These are phyloP conservation scores for Amylocystis lapponica DNA, from an alignment of 768 basidiomycete species.

Conservation along the genomic window DNA sequence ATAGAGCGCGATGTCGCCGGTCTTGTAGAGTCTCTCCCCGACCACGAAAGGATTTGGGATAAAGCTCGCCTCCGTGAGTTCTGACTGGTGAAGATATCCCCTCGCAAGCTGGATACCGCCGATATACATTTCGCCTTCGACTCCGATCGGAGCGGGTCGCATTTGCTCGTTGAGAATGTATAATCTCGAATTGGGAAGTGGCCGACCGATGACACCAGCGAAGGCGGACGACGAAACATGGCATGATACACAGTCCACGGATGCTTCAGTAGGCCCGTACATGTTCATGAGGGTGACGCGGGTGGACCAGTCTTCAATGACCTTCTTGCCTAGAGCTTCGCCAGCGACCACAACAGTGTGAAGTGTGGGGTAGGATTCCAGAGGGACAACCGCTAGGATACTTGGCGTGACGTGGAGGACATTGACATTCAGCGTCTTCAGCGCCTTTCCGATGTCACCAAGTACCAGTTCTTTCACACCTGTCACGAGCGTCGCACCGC, in stretches of 20 bases:
- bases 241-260: slow-evolving; percentile 25
- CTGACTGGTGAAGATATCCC: slow-evolving; percentile 22
- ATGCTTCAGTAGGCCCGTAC: slow-evolving; percentile 30
- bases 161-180: slow-evolving; percentile 15
- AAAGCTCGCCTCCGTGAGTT: slow-evolving; percentile 24
- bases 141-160: slow-evolving; percentile 19
- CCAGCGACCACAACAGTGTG: slow-evolving; percentile 23
- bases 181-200: slow-evolving; percentile 23
- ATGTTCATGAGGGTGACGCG: slow-evolving; percentile 25
- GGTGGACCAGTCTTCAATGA: slow-evolving; percentile 20
- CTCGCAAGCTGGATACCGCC: slow-evolving; percentile 21
- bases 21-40: slow-evolving; percentile 26
- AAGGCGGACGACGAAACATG: slow-evolving; percentile 15
- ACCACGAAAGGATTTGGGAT: slow-evolving; percentile 25
- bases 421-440: slow-evolving; percentile 21
- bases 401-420: slow-evolving; percentile 27
- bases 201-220: slow-evolving; percentile 25
- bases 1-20: slow-evolving; percentile 26
- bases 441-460: slow-evolving; percentile 22
- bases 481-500: slow-evolving; percentile 16
- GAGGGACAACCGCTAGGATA: slow-evolving; percentile 22
- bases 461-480: slow-evolving; percentile 22
- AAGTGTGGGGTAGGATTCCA: slow-evolving; percentile 22
- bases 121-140: slow-evolving; percentile 19
- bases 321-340: slow-evolving; percentile 15